These are phyloP conservation scores for Komagataella mondaviorum DNA, from an alignment of 805 yeast genomes.

Conservation along the genomic window DNA sequence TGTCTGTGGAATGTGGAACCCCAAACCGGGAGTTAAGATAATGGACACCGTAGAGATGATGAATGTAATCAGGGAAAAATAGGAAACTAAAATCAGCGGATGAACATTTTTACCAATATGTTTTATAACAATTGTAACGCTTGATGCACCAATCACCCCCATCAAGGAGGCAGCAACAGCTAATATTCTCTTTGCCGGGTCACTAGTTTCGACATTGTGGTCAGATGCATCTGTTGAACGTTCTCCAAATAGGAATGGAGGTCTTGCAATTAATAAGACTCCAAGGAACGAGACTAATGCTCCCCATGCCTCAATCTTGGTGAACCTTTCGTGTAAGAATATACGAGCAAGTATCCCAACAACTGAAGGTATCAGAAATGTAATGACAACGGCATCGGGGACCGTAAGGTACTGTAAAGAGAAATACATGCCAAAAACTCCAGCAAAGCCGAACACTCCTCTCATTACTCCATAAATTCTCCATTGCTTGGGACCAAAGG, in stretches of 20 bases:
- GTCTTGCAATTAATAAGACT: conserved; percentile 72
- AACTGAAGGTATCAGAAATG: conserved; percentile 66
- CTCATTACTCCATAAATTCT: conserved; percentile 42
- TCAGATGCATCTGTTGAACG: conserved; percentile 10
- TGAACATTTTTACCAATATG: conserved; percentile 70
- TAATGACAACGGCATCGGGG: conserved; percentile 71
- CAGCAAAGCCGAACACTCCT: conserved; percentile 65
- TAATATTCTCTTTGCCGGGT: conserved; percentile 38
- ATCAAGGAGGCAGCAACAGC: conserved; percentile 52
- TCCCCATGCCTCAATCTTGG: conserved; percentile 54
- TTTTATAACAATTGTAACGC: conserved; percentile 58
- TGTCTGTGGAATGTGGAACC: conserved; percentile 50
- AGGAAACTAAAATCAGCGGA: conserved; percentile 67
- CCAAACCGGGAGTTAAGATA: conserved; percentile 39
- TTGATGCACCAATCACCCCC: conserved; percentile 59
- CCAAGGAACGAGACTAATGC: conserved; percentile 59
- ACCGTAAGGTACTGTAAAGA: conserved; percentile 62
- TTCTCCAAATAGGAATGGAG: conserved; percentile 42
- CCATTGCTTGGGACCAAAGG: conserved; percentile 54
- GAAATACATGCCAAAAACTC: conserved; percentile 69
- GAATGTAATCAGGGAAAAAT: conserved; percentile 52
- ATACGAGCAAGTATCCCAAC: conserved; percentile 66
- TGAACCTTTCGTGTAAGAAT: conserved; percentile 51
- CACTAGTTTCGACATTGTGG: conserved; percentile 31
- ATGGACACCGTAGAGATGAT: conserved; percentile 41